Evolutionary conservation across 2,329 filamentous ascomycete species (phyloP).

Genomic region (Mycosphaerella arachidis): DNA sequence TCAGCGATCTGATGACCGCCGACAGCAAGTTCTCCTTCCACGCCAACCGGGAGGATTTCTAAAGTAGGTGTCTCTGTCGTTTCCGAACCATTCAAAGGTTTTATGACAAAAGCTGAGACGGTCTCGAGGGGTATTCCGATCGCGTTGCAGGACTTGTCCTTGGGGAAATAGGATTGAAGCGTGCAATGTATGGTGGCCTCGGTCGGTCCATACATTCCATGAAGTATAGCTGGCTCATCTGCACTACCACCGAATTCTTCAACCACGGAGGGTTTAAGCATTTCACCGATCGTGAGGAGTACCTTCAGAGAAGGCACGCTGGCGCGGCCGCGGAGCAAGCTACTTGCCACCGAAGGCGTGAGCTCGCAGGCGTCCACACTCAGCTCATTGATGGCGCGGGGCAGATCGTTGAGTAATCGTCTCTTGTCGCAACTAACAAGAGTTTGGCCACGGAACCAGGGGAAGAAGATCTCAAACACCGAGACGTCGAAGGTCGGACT

Average conservation of each 20-base stretch:
- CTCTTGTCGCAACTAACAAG: slow-evolving; percentile 66
- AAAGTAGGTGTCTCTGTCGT: not conserved
- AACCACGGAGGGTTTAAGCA: slow-evolving; percentile 75
- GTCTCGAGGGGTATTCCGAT: slow-evolving; percentile 78
- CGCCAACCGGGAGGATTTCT: slow-evolving; percentile 58
- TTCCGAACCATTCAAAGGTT: slow-evolving; percentile 20
- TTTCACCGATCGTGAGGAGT: slow-evolving; percentile 85
- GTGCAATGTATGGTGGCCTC: slow-evolving; percentile 91
- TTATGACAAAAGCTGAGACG: slow-evolving; percentile 70
- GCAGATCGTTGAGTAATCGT: slow-evolving; percentile 70
- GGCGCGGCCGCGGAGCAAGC: slow-evolving; percentile 63
- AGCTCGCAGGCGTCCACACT: slow-evolving; percentile 79
- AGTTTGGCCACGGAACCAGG: slow-evolving; percentile 67
- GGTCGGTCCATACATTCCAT: slow-evolving; percentile 92
- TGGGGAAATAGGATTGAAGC: slow-evolving; percentile 59
- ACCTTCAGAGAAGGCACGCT: slow-evolving; percentile 65
- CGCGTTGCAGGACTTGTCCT: slow-evolving; percentile 55
- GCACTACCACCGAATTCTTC: slow-evolving; percentile 67
- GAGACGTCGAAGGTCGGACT: slow-evolving; percentile 92
- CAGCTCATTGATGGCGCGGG: slow-evolving; percentile 59
- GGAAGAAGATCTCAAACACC: slow-evolving; percentile 92
- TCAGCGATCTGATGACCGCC: slow-evolving; percentile 75
- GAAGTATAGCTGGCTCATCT: slow-evolving; percentile 60
- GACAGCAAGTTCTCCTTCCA: slow-evolving; percentile 74
- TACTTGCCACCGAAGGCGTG: slow-evolving; percentile 80